phyloP scores from a whole-genome alignment of 306 rosid species.

The Dalbergia cochinchinensis region DNA sequence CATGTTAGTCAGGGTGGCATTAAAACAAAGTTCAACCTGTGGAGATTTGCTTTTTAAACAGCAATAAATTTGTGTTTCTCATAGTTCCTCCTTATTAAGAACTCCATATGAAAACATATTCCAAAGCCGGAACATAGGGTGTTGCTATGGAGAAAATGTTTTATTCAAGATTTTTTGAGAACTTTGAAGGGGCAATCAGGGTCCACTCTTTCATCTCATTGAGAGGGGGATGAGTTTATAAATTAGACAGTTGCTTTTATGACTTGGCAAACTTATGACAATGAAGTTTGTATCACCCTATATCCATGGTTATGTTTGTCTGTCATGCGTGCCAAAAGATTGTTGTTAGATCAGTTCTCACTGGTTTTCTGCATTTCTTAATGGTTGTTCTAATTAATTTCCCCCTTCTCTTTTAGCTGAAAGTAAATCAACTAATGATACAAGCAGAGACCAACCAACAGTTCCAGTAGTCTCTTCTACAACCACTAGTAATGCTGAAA shows the following conservation, averaged over 20 bases:
- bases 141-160: not conserved
- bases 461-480: conserved; percentile 71
- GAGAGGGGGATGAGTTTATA: conserved; percentile 30
- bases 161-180: not conserved
- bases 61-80: conserved; percentile 24
- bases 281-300: not conserved
- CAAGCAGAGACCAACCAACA: conserved; percentile 80
- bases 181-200: conserved; percentile 13
- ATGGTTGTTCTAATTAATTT: conserved; percentile 1
- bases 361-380: conserved; percentile 4
- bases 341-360: not conserved
- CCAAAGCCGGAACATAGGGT: not conserved
- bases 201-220: not conserved
- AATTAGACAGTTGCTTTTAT: not conserved
- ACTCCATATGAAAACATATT: conserved; percentile 7
- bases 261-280: not conserved
- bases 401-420: conserved; percentile 50
- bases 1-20: conserved; percentile 21
- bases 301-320: not conserved
- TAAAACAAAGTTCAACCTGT: conserved; percentile 22
- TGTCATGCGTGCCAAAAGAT: conserved; percentile 17
- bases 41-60: conserved; percentile 13
- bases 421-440: conserved; percentile 70
- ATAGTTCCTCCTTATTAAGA: conserved; percentile 4
- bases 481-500: conserved; percentile 82